These are phyloP conservation scores for Glycine tomentella DNA, from an alignment of 306 rosid genomes.

Conservation along the genomic window DNA sequence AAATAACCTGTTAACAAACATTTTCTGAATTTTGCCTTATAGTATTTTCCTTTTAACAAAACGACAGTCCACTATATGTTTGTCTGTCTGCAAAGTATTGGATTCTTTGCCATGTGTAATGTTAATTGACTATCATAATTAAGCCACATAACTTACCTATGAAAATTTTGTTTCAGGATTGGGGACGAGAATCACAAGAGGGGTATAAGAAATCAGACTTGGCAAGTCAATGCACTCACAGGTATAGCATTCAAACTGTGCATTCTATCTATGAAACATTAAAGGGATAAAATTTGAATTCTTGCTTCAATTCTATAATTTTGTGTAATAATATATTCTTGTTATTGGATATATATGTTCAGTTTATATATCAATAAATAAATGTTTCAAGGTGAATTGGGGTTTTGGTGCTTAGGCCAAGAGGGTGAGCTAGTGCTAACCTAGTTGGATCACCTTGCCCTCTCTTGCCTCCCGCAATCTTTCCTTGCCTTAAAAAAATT, in stretches of 20 bases:
- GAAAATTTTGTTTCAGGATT: constrained; percentile 59
- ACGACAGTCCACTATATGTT: no score
- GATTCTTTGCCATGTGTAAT: not conserved
- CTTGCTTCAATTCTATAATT: not conserved
- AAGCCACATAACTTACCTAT: not conserved
- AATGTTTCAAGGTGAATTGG: not conserved
- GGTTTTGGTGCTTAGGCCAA: no score
- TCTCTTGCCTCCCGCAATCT: no score
- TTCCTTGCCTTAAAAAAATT: no score
- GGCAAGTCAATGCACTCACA: constrained; percentile 81
- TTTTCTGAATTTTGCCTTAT: no score
- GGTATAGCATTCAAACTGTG: constrained; percentile 49
- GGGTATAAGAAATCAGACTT: constrained; percentile 84
- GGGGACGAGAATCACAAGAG: constrained; percentile 67
- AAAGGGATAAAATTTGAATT: no score
- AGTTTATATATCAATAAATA: not conserved
- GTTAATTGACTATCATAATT: not conserved
- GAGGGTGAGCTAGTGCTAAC: no score
- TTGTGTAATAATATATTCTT: not conserved
- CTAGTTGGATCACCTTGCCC: no score
- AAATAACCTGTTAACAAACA: no score
- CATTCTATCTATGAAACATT: no score
- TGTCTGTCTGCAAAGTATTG: no score
- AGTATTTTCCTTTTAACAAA: no score
- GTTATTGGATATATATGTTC: not conserved